Conservation (phyloP, 176 grass and related monocot species). For the Canna indica region DNA sequence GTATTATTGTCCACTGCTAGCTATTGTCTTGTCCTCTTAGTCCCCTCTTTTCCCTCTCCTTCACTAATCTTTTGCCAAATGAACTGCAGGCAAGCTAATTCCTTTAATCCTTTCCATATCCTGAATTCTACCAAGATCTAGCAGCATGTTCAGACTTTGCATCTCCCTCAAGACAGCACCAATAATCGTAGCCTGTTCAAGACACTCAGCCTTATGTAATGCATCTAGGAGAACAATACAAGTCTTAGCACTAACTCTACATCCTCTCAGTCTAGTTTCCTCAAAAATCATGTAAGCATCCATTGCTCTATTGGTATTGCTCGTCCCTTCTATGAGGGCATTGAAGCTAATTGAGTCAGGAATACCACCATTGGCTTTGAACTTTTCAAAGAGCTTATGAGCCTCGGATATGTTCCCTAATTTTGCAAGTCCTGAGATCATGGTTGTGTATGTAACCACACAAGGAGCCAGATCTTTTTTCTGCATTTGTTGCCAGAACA, state of each 20-base stretch:
- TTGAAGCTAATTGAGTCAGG: slow-evolving; percentile 67
- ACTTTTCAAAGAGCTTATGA: slow-evolving; percentile 62
- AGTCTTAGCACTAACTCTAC: slow-evolving; percentile 67
- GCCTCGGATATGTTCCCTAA: slow-evolving; percentile 75
- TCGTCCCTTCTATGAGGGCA: slow-evolving; percentile 97
- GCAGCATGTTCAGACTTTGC: slow-evolving; percentile 84
- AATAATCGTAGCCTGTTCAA: slow-evolving; percentile 75
- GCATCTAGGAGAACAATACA: slow-evolving; percentile 87
- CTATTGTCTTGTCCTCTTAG: no score
- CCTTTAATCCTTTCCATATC: no score
- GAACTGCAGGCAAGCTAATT: no score
- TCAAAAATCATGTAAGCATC: slow-evolving; percentile 82
- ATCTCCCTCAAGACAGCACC: slow-evolving; percentile 93
- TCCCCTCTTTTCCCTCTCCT: no score
- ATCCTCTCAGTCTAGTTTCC: slow-evolving; percentile 62
- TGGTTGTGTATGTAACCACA: slow-evolving; percentile 89
- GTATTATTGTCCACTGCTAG: no score
- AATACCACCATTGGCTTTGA: slow-evolving; percentile 72
- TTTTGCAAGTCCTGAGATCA: slow-evolving; percentile 82
- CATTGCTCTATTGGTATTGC: slow-evolving; percentile 68
- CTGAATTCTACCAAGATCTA: slow-evolving; percentile 55
- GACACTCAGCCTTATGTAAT: slow-evolving; percentile 71
- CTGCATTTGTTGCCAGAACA: slow-evolving; percentile 96
- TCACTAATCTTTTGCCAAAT: no score
- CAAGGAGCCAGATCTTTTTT: slow-evolving; percentile 70